phyloP scores from a whole-genome alignment of 2,329 filamentous ascomycete species.

The Apiospora arundinis region DNA sequence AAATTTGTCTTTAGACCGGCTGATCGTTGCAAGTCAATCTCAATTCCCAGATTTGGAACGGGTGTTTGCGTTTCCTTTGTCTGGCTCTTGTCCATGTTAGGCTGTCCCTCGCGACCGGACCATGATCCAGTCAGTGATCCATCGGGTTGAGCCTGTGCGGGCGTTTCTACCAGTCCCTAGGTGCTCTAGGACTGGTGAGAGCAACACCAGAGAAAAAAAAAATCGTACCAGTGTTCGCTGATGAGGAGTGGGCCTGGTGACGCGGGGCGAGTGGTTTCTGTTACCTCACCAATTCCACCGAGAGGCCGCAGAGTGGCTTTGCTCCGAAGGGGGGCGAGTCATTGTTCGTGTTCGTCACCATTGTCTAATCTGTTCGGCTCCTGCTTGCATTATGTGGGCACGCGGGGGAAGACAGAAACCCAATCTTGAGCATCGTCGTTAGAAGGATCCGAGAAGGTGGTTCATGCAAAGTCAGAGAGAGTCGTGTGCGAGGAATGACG shows the following conservation, averaged over 20 bases:
- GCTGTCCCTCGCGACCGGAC: neutral
- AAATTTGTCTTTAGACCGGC: neutral
- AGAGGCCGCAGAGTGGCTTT: conserved; percentile 9
- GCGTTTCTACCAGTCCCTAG: too few species aligned
- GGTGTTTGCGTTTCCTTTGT: too few species aligned
- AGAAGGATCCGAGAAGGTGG: conserved; percentile 2
- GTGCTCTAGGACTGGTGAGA: too few species aligned
- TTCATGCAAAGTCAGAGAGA: neutral
- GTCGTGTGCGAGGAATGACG: neutral
- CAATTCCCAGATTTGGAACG: neutral
- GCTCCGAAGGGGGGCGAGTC: conserved; percentile 11
- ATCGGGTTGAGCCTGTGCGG: too few species aligned
- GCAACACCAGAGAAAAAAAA: neutral
- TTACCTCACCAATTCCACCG: conserved; percentile 16
- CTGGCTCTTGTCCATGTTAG: too few species aligned
- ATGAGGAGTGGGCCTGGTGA: conserved; percentile 8
- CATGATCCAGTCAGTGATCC: too few species aligned
- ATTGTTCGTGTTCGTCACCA: conserved; percentile 15
- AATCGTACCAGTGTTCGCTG: conserved; percentile 13
- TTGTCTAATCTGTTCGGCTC: neutral
- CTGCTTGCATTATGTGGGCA: conserved; percentile 7
- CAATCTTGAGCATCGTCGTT: neutral
- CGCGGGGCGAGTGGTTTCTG: conserved; percentile 13
- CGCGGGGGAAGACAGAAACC: neutral
- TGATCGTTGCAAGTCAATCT: conserved; percentile 4